Evolutionary conservation across 2,329 filamentous ascomycete species (phyloP), one percentile per base, ranked within the genome.

Genomic region (Juglanconis sp.): DNA sequence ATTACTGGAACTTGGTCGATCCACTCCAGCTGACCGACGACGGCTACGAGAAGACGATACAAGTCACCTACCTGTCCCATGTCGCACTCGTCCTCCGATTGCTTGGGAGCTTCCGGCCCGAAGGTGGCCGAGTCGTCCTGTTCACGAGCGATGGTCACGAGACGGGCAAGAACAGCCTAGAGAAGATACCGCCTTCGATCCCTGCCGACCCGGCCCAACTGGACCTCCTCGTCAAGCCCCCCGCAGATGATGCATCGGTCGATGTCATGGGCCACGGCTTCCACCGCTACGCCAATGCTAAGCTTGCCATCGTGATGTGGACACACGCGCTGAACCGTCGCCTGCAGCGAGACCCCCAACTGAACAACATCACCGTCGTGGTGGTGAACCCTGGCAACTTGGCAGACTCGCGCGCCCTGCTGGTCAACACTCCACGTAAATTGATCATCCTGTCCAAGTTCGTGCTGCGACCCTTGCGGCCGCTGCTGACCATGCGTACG

Each of bases 91-190:
- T 77, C 5, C 65, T 78, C 48, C 70, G 71, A 31, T 65, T 77
- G 1, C 73, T 81, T 71, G 76, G 85, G 47, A 87, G 86, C 67
- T 89, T 87, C 75, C 85, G 89, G 65, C 82, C 87, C 53, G 9
- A 49, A 49, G 86, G 88, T 64, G 87, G 88, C 34, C 69, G 72
- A 51, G 88, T 90, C 83, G 83, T 86, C 60, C 74, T 80, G 69
- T 68, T 77, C 11, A 70, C 68, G 0, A 69, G 61, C 34, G 68
- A 73, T 6, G 65, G 68, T 1, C 74, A 78, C 60, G 70, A 66
- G 53, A 71, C 75, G 0, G 73, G 74, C 1, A 75, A 74, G 60
- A 74, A 74, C 42, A 61, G 64, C 1, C 57, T 78, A 9, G 73
- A 74, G 60, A 72, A 70, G 31, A 72, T 71, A 40, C 67, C 70